Evolutionary conservation across 805 yeast genomes (phyloP).

Genomic region (Starmerella vitae): DNA sequence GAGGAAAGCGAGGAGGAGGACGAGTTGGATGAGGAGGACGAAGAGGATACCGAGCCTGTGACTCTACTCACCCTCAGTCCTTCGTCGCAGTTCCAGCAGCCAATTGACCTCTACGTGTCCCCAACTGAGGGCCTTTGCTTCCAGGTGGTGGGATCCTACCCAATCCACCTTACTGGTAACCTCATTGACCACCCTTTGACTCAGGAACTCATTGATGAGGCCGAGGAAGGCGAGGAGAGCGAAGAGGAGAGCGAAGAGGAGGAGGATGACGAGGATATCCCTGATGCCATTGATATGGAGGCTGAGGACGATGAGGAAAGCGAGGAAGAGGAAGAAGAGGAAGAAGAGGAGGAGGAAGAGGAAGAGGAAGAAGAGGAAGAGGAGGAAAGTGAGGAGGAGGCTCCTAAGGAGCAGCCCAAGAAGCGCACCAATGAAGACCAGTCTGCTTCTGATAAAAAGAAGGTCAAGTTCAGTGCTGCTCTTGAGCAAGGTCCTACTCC

Average conservation of each 20-base stretch:
- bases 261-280: slow-evolving; percentile 20
- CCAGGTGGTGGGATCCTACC: slow-evolving; percentile 91
- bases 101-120: slow-evolving; percentile 74
- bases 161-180: slow-evolving; percentile 87
- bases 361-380: slow-evolving; percentile 32
- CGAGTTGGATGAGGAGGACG: slow-evolving; percentile 33
- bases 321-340: slow-evolving; percentile 22
- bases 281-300: slow-evolving; percentile 17
- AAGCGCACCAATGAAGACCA: slow-evolving; percentile 30
- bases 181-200: slow-evolving; percentile 92
- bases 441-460: slow-evolving; percentile 39
- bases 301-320: slow-evolving; percentile 45
- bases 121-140: slow-evolving; percentile 92
- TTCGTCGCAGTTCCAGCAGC: slow-evolving; percentile 57
- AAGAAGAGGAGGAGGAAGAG: slow-evolving; percentile 31
- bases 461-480: slow-evolving; percentile 78
- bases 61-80: slow-evolving; percentile 85
- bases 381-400: slow-evolving; percentile 32
- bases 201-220: slow-evolving; percentile 40
- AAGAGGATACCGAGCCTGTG: slow-evolving; percentile 44
- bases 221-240: slow-evolving; percentile 35
- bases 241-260: slow-evolving; percentile 30
- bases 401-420: slow-evolving; percentile 23
- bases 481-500: slow-evolving; percentile 89
- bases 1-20: slow-evolving; percentile 23